Conservation (phyloP, 768 basidiomycete species). For the Amanita rimosa region DNA sequence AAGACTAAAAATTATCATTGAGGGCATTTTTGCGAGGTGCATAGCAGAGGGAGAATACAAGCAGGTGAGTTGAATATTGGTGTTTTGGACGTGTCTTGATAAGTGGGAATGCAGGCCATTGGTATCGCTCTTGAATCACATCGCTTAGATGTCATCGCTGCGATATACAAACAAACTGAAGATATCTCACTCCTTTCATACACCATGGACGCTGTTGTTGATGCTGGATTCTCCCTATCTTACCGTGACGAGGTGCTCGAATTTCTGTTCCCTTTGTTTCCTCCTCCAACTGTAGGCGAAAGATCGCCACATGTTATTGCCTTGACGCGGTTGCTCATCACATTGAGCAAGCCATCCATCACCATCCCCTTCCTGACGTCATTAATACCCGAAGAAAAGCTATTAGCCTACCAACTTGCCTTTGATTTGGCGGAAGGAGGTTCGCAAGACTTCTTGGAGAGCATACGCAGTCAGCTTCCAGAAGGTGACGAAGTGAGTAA, state of each 20-base stretch:
- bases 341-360: conserved; percentile 71
- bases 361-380: conserved; percentile 65
- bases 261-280: conserved; percentile 81
- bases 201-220: conserved; percentile 85
- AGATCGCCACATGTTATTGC: conserved; percentile 70
- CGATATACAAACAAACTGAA: conserved; percentile 59
- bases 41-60: conserved; percentile 85
- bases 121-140: conserved; percentile 91
- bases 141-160: conserved; percentile 76
- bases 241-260: conserved; percentile 76
- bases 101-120: conserved; percentile 49
- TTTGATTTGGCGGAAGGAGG: conserved; percentile 95
- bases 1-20: conserved; percentile 74
- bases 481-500: conserved; percentile 49
- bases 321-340: conserved; percentile 82
- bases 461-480: conserved; percentile 56
- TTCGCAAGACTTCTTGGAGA: conserved; percentile 84
- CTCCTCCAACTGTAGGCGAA: conserved; percentile 55
- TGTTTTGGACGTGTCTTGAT: conserved; percentile 8
- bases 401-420: conserved; percentile 89
- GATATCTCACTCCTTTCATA: conserved; percentile 81
- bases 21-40: conserved; percentile 79
- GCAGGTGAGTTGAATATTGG: conserved; percentile 41
- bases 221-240: conserved; percentile 78
- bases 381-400: conserved; percentile 56